Evolutionary conservation across 2,329 filamentous ascomycete species (phyloP), one percentile per base, ranked within the genome.

Genomic region (Phialophora expanda): DNA sequence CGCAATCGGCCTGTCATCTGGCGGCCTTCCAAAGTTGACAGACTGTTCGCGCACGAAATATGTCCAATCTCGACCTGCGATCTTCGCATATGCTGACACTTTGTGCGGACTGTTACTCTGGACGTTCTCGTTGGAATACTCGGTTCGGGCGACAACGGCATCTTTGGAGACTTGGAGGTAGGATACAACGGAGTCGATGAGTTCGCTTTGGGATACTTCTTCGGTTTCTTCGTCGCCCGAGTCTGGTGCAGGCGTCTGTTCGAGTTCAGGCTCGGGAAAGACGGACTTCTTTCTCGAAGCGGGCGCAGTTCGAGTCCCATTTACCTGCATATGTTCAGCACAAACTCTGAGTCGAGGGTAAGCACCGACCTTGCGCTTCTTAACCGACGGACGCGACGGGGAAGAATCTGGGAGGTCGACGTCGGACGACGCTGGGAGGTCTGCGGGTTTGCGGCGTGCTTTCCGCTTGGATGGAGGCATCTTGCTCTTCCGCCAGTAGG

Each of bases 51-150:
- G 80, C 66, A 83, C 80, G 72, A 82, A 84, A 70, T 83, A 84
- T 20, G 82, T 83, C 82, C 82, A 84, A 68, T 81, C 79, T 68
- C 80, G 77, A 61, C 82, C 82, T 58, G 80, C 81, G 64, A 84
- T 80, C 71, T 83, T 83, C 28, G 82, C 82, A 70, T 82, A 84
- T 38, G 82, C 82, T 61, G 78, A 78, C 65, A 83, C 78, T 55
- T 80, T 82, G 66, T 80, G 76, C n/a, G 67, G 67, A 34, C 67
- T 69, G 62, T 79, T 78, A 58, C 80, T 80, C 24, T 72, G 69
- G 34, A 70, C 71, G 65, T 78, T 80, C 26, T 76, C 73, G 67
- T 83, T 83, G 26, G 80, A 78, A 68, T 82, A 78, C 57, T 82
- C 77, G 66, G 74, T 74, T 63, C 78, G 75, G 34, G 81, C 81